Conservation (phyloP, 164 flowering plant genomes). For the Protea cynaroides region DNA sequence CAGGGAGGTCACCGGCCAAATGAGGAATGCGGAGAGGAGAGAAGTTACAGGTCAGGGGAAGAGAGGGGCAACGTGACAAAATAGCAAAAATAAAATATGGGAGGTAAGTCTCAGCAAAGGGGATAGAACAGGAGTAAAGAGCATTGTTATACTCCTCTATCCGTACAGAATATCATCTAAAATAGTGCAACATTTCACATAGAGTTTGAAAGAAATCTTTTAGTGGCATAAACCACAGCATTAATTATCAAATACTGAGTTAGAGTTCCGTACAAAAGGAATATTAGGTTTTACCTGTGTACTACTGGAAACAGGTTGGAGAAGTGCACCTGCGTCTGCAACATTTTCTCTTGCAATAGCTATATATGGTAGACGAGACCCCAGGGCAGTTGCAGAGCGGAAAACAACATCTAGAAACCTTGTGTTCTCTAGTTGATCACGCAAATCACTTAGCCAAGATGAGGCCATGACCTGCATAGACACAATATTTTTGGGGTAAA, state of each 20-base stretch:
- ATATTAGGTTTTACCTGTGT: slow-evolving; percentile 56
- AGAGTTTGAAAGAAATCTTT: background rate
- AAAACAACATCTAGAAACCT: slow-evolving; percentile 73
- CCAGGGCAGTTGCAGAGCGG: slow-evolving; percentile 89
- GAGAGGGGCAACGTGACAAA: too few relatives aligned
- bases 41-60: too few relatives aligned
- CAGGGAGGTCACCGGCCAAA: too few relatives aligned
- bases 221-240: background rate
- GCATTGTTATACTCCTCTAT: too few relatives aligned
- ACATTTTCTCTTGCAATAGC: slow-evolving; percentile 84
- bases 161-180: too few relatives aligned
- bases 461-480: slow-evolving; percentile 81
- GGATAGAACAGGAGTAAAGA: too few relatives aligned
- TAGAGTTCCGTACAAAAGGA: background rate
- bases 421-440: slow-evolving; percentile 87
- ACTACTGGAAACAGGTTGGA: slow-evolving; percentile 81
- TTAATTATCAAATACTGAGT: background rate
- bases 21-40: too few relatives aligned
- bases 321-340: slow-evolving; percentile 86
- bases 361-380: slow-evolving; percentile 84
- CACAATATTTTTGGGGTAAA: background rate
- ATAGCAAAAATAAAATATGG: too few relatives aligned
- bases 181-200: background rate
- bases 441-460: slow-evolving; percentile 87
- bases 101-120: too few relatives aligned